Evolutionary conservation across 768 basidiomycete genomes (phyloP), one percentile per base, ranked within the genome.

Genomic region (Clitopilus passeckerianus): DNA sequence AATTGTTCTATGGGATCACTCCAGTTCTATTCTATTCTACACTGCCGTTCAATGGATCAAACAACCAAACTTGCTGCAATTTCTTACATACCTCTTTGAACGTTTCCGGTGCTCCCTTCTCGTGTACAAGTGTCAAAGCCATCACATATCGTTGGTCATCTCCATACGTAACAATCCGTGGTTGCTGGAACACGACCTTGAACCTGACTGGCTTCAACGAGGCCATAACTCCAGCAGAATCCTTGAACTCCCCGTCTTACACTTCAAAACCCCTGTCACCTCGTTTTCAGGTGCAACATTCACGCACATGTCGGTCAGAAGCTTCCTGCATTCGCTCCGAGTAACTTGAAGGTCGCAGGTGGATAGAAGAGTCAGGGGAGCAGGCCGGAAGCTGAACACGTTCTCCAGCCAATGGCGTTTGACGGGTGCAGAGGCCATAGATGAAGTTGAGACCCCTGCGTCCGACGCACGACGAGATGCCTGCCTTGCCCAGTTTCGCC

Each of bases 331-430:
- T 66, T 90, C 86, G 64, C 85, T 84, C 54, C 89, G 78, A 6
- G 93, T 90, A 41, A 80, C 85, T 61, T 84, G 78, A 10, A 79
- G 71, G 60, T 87, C 84, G 58, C 81, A 77, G 14, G 77, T 71
- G 4, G 89, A 92, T 44, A 83, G 71, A 10, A 95, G 75, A 35
- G 65, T 72, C 59, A 83, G 84, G 30, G 73, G 78, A 30, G 84
- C 75, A 0, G 91, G 86, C 66, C 89, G 92, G 76, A 93, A 87
- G 69, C 85, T 90, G 82, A 98, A 95, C 43, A 97, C 81, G 66
- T 87, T 90, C 46, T 86, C 86, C 61, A 99, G 84, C 96, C 95
- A 98, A 55, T 80, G 83, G 61, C 84, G 83, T 73, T 81, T 87
- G 27, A 30, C 27, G 27, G 27, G 27, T 16, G 84, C n/a, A n/a